Conservation (phyloP, 768 basidiomycete genomes). For the Agaricus blazei region DNA sequence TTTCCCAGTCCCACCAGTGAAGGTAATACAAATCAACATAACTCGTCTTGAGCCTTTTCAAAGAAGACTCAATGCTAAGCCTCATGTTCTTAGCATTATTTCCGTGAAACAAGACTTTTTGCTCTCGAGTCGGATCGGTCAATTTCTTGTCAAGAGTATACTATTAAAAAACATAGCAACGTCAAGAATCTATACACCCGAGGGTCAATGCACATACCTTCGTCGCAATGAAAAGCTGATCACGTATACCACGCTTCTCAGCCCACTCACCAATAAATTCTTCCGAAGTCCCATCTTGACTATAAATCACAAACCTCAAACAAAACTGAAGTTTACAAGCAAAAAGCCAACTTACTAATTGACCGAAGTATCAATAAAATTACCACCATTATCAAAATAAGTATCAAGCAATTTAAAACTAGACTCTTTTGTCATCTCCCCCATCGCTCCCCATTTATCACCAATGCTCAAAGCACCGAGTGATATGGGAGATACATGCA, state of each 20-base stretch:
- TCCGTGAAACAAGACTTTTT: constrained; percentile 29
- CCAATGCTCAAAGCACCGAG: constrained; percentile 38
- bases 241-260: constrained; percentile 34
- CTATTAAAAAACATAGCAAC: constrained; percentile 7
- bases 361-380: constrained; percentile 43
- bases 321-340: too few species aligned
- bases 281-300: constrained; percentile 51
- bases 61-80: constrained; percentile 29
- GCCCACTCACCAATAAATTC: constrained; percentile 46
- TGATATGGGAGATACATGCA: constrained; percentile 34
- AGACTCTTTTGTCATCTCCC: constrained; percentile 32
- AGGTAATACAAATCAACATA: constrained; percentile 31
- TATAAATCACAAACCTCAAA: constrained; percentile 9
- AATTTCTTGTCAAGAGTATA: constrained; percentile 23
- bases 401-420: constrained; percentile 40
- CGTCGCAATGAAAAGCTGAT: constrained; percentile 44
- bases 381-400: constrained; percentile 36
- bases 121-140: constrained; percentile 18
- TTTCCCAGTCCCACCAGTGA: constrained; percentile 47
- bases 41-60: constrained; percentile 35
- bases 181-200: too few species aligned
- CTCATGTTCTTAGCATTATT: constrained; percentile 39
- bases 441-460: constrained; percentile 27
- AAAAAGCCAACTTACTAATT: constrained; percentile 23
- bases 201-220: constrained; percentile 22